These are phyloP conservation scores for Suillus placidus DNA, from an alignment of 768 basidiomycete genomes.

Conservation along the genomic window DNA sequence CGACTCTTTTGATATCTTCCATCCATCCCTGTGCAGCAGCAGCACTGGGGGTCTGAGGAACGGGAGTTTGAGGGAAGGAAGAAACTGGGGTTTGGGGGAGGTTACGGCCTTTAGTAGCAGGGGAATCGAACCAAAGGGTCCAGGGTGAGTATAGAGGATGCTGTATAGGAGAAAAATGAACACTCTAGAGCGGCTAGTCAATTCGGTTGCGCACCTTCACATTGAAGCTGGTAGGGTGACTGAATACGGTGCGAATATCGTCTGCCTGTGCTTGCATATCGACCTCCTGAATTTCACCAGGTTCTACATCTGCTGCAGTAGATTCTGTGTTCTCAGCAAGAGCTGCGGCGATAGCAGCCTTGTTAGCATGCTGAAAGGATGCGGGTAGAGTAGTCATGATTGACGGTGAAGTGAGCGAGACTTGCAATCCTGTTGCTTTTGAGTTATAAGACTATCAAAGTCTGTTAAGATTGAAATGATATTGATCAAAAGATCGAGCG, in stretches of 20 bases:
- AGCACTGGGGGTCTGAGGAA: constrained; percentile 71
- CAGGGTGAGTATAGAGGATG: constrained; percentile 93
- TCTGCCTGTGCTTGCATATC: constrained; percentile 85
- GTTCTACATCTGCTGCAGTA: constrained; percentile 55
- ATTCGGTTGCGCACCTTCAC: constrained; percentile 71
- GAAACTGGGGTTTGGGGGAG: constrained; percentile 81
- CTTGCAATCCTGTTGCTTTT: constrained; percentile 19
- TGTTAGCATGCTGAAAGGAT: constrained; percentile 75
- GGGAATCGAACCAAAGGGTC: constrained; percentile 99
- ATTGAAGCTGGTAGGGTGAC: constrained; percentile 89
- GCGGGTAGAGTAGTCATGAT: constrained; percentile 51
- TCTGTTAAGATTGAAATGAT: constrained; percentile 4
- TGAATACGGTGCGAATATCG: constrained; percentile 89
- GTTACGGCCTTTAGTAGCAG: constrained; percentile 86
- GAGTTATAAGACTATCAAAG: constrained; percentile 19
- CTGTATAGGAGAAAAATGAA: constrained; percentile 42
- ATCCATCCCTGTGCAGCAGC: constrained; percentile 91
- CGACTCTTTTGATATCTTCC: constrained; percentile 97
- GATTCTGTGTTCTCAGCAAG: constrained; percentile 56
- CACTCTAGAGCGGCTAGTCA: background rate
- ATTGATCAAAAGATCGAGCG: constrained; percentile 3
- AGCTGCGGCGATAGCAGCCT: constrained; percentile 76
- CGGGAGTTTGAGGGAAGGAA: constrained; percentile 75
- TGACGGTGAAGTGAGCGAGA: constrained; percentile 11
- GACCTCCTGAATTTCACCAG: constrained; percentile 86